Percentiles rank a stretch among this genome's conserved stretches.
Evolutionary conservation across 495 filamentous ascomycete genomes (phyloP).

Genomic region (Neurospora tetrasperma): DNA sequence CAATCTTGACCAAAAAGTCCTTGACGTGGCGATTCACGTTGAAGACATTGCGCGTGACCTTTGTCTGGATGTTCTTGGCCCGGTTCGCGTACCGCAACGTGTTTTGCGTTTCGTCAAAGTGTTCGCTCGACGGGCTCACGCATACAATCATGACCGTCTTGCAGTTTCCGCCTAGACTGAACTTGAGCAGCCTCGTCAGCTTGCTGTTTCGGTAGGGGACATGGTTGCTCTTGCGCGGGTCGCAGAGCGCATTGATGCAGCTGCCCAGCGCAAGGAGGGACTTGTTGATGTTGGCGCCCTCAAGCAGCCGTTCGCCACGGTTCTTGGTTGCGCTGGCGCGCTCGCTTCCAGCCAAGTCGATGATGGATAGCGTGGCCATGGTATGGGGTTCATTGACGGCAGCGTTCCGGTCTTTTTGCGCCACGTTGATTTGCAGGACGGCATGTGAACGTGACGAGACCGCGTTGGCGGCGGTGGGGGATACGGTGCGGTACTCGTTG

Average conservation of each 20-base stretch:
- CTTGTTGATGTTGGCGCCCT: conserved; percentile 99
- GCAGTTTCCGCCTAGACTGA: conserved; percentile 94
- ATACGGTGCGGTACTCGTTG: conserved; percentile 91
- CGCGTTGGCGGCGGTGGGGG: conserved; percentile 94
- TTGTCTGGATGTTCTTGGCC: conserved; percentile 99
- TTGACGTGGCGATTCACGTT: conserved; percentile 99
- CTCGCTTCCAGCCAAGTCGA: conserved; percentile 94
- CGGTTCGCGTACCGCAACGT: conserved; percentile 95
- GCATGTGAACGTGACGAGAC: conserved; percentile 96
- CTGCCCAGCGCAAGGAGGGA: conserved; percentile 89
- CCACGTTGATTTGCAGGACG: conserved; percentile 95
- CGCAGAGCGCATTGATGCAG: conserved; percentile 98
- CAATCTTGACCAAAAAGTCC: conserved; percentile 94
- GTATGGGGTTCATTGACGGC: conserved; percentile 90
- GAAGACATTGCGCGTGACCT: conserved; percentile 95
- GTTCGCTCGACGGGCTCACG: conserved; percentile 88
- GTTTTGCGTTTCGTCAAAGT: conserved; percentile 98
- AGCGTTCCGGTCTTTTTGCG: conserved; percentile 88
- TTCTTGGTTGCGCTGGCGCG: conserved; percentile 96
- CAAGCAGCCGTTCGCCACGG: conserved; percentile 77
- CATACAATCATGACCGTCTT: conserved; percentile 99
- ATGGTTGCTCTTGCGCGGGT: conserved; percentile 84
- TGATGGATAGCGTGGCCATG: conserved; percentile 96
- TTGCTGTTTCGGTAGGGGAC: conserved; percentile 98
- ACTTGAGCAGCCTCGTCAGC: conserved; percentile 90